Evolutionary conservation across 768 basidiomycete species (phyloP).

Genomic region (Russula vinacea): DNA sequence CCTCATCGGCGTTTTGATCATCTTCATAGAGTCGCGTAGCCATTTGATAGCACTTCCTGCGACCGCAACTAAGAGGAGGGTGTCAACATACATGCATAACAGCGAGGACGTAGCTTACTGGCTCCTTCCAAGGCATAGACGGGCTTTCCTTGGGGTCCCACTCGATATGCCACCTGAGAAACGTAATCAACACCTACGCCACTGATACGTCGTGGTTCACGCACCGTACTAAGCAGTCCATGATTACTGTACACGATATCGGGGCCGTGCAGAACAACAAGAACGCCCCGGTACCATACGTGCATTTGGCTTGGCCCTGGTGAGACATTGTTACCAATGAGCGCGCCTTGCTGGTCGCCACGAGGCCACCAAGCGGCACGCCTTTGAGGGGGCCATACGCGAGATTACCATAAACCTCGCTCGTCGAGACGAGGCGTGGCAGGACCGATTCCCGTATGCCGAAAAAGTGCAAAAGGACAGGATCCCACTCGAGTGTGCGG

Average conservation of each 20-base stretch:
- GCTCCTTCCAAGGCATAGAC: conserved; percentile 94
- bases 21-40: conserved; percentile 85
- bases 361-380: conserved; percentile 84
- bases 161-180: conserved; percentile 79
- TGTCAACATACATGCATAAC: not conserved
- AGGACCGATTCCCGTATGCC: conserved; percentile 72
- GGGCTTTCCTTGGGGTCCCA: conserved; percentile 71
- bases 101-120: conserved; percentile 43
- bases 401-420: conserved; percentile 86
- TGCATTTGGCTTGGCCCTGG: conserved; percentile 94
- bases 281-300: conserved; percentile 97
- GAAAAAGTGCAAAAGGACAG: conserved; percentile 82
- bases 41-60: conserved; percentile 96
- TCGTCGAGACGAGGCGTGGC: conserved; percentile 84
- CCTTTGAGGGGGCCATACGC: conserved; percentile 63
- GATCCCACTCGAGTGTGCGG: conserved; percentile 77
- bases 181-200: not conserved
- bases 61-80: conserved; percentile 63
- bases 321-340: conserved; percentile 96
- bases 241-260: conserved; percentile 83
- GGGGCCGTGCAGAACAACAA: conserved; percentile 90
- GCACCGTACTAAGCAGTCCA: conserved; percentile 84
- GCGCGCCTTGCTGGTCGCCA: conserved; percentile 99
- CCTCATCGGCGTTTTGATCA: conserved; percentile 81
- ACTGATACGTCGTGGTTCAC: conserved; percentile 21